Base-by-base conservation (phyloP, 1,284 basidiomycete species). In the Melampsora americana region DNA sequence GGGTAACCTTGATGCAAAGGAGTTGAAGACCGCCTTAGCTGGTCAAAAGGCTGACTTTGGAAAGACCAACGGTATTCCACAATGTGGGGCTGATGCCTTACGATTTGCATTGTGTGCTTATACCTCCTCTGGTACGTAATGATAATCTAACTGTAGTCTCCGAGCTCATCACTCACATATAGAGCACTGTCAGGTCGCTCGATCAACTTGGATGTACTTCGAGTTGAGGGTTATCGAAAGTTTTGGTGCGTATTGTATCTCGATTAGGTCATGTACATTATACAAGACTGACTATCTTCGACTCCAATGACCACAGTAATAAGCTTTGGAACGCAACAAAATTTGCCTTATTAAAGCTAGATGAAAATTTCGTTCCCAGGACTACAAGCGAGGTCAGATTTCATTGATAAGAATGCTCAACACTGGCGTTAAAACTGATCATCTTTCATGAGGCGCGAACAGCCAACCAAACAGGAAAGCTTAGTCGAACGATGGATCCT, bases 21-120 rank as follows among this genome's bases (percentile, higher is more conserved):
- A 99, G 85, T 91, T 99, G 77, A 81, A 84, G 68, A 96, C 95
- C 84, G 96, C 95, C 1, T 92, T 90, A 79, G 87, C 90, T 20
- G 95, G 95, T 5, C 96, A 99, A 87, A 98, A 98, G 89, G 97
- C 97, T 84, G 92, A 99, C 83, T 99, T 93, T 87, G 95, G 96
- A 44, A 97, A 95, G 85, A 73, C 71, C n/a, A 73, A 73, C 30
- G 96, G 96, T 50, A 99, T 99, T 77, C 96, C 96, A 0, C 93
- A 99, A 84, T 99, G 96, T 82, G 96, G 96, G 67, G 95, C 94
- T 18, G 96, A 99, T 82, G 96, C 95, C 2, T 85, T 99, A 80
- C 87, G 96, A 60, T 98, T 99, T 84, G 92, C 95, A 1, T 86
- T 99, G 60, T 96, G 93, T 83, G 93, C 94, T 66, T 98, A 98